Conservation (phyloP, 768 basidiomycete species). For the Hygrocybe punicea region DNA sequence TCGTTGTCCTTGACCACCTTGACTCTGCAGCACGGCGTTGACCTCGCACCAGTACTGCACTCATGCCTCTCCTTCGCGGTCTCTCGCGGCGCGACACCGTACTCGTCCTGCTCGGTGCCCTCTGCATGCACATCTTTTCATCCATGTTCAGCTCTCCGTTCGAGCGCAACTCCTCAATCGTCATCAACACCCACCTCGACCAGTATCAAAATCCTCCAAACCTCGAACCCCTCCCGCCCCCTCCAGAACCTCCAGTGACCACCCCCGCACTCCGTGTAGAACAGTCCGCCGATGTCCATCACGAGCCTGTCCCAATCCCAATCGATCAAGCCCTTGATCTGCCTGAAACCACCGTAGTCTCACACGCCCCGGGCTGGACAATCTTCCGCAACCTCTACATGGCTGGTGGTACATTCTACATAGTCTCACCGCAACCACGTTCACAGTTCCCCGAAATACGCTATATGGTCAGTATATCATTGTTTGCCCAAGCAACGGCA, state of each 20-base stretch:
- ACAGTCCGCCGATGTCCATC: background rate
- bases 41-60: background rate
- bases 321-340: slow-evolving; percentile 26
- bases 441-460: slow-evolving; percentile 41
- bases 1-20: too few relatives aligned
- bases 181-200: slow-evolving; percentile 22
- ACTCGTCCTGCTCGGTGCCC: slow-evolving; percentile 46
- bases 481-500: slow-evolving; percentile 52
- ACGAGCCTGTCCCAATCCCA: background rate
- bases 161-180: slow-evolving; percentile 20
- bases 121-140: slow-evolving; percentile 43
- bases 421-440: slow-evolving; percentile 45
- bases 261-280: slow-evolving; percentile 1
- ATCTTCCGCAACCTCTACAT: slow-evolving; percentile 80
- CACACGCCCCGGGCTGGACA: slow-evolving; percentile 82
- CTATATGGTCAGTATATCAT: slow-evolving; percentile 66
- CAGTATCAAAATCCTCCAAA: background rate
- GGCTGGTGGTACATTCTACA: slow-evolving; percentile 75
- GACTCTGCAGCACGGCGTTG: too few relatives aligned
- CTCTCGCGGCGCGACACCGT: slow-evolving; percentile 45
- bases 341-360: slow-evolving; percentile 53
- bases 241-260: slow-evolving; percentile 6
- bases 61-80: slow-evolving; percentile 27
- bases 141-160: slow-evolving; percentile 25
- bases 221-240: background rate